Evolutionary conservation across 164 flowering plant species (phyloP).

Genomic region (Litsea cubeba): DNA sequence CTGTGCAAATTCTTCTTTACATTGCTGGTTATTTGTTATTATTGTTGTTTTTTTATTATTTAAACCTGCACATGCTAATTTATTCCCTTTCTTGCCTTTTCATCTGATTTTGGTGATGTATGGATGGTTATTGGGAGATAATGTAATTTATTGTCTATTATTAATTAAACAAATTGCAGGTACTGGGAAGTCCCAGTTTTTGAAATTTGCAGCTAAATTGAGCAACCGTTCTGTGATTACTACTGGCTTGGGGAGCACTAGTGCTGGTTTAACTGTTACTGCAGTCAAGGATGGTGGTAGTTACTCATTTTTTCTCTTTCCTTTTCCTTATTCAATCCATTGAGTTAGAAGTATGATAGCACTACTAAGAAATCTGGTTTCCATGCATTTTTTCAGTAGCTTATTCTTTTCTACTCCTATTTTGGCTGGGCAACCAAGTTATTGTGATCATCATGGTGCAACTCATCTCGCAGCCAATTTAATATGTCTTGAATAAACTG

Average conservation of each 20-base stretch:
- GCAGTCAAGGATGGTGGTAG: slow-evolving; percentile 97
- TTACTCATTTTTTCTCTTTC: background rate
- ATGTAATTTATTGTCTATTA: background rate
- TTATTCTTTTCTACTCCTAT: background rate
- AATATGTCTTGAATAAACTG: too few relatives aligned
- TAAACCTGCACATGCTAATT: background rate
- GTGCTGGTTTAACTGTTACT: slow-evolving; percentile 97
- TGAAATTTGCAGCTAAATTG: slow-evolving; percentile 92
- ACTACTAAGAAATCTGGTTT: background rate
- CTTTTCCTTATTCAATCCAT: background rate
- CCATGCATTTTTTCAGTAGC: background rate
- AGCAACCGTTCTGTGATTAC: slow-evolving; percentile 96
- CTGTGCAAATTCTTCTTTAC: background rate
- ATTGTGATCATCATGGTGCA: background rate
- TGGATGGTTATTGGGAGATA: background rate
- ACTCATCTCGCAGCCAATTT: too few relatives aligned
- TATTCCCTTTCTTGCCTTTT: background rate
- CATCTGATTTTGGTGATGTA: background rate
- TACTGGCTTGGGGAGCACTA: slow-evolving; percentile 96
- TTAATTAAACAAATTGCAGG: slow-evolving; percentile 35
- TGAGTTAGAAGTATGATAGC: background rate
- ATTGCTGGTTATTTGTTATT: too few relatives aligned
- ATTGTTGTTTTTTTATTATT: too few relatives aligned
- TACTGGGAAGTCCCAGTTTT: slow-evolving; percentile 92
- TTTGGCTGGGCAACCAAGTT: background rate